Evolutionary conservation across 805 yeast species (phyloP).

Genomic region (Komagataella ulmi): DNA sequence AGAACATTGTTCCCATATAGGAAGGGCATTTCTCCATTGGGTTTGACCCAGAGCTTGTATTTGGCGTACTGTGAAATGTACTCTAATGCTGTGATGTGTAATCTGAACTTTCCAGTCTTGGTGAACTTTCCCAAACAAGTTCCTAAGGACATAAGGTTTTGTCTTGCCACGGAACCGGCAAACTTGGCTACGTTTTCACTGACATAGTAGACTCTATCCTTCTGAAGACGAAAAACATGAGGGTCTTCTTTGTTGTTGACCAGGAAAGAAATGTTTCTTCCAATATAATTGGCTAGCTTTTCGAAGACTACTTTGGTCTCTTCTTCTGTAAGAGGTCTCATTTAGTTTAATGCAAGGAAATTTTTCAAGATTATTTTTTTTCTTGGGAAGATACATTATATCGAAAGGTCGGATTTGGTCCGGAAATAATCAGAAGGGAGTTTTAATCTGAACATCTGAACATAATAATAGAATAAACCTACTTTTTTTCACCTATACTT

Average conservation of each 20-base stretch:
- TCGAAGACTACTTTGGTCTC: conserved; percentile 95
- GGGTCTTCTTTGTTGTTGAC: conserved; percentile 81
- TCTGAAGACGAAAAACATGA: conserved; percentile 90
- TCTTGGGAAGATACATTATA: conserved; percentile 3
- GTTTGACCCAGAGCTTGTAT: conserved; percentile 91
- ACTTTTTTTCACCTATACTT: no score
- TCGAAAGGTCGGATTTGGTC: neutral
- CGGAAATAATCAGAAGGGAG: neutral
- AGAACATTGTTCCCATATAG: conserved; percentile 91
- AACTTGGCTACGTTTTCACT: conserved; percentile 68
- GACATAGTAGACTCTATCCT: conserved; percentile 92
- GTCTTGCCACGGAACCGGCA: conserved; percentile 86
- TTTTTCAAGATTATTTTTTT: conserved; percentile 5
- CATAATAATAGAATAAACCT: neutral
- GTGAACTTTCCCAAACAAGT: conserved; percentile 94
- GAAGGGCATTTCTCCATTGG: conserved; percentile 97
- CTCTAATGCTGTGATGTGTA: conserved; percentile 85
- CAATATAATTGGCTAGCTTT: conserved; percentile 90
- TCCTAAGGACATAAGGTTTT: conserved; percentile 85
- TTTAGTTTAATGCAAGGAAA: conserved; percentile 13
- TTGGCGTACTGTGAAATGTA: conserved; percentile 79
- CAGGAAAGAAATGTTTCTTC: conserved; percentile 82
- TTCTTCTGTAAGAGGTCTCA: conserved; percentile 95
- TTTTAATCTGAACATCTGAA: neutral
- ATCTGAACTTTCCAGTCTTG: conserved; percentile 90